Base-by-base conservation (phyloP, 2,329 filamentous ascomycete species). In the Tothia fuscella region DNA sequence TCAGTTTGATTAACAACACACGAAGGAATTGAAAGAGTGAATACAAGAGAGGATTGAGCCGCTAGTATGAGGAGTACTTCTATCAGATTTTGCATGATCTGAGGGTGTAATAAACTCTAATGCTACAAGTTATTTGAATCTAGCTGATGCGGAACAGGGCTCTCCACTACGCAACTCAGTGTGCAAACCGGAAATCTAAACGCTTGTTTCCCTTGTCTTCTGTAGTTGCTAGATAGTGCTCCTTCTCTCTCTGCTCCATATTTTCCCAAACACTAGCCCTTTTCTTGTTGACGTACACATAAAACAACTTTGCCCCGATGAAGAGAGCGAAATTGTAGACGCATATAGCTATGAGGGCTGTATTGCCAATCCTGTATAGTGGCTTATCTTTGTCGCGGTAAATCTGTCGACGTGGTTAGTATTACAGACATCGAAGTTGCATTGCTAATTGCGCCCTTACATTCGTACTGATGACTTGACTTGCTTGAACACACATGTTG, bases 341-440 rank as follows among this genome's bases (percentile, higher is more conserved):
- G 21, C 65, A 65, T 39, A 78, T 64, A 0, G 53, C 66, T 36
- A 80, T 62, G 1, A 78, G 53, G 0, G 67, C 62, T 31, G 61
- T 65, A 45, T 79, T 77, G 0, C 76, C 76, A 0, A 62, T 60
- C 2, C 62, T 58, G 45, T 78, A 76, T 4, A 61, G 32, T 28
- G 58, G 57, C 46, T 61, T 61, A 24, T 79, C 74, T 26, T 71
- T 60, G 2, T 71, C 61, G 2, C 66, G 58, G 50, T 77, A 77
- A n/a, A 77, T 70, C 45, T 48, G 22, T 9, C 16, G 6, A 19
- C 14, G 9, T 26, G 20, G 26, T n/a, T 30, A 2, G 14, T 21
- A 3, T 3, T 30, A 7, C 9, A 7, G 9, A 13, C 31, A 34
- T 10, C 7, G 17, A 16, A 4, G 12, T n/a, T 4, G n/a, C 12